Percentiles rank a stretch among this genome's conserved stretches.
Evolutionary conservation across 2,329 filamentous ascomycete genomes (phyloP).

Genomic region (Ceratocystis smalleyi): DNA sequence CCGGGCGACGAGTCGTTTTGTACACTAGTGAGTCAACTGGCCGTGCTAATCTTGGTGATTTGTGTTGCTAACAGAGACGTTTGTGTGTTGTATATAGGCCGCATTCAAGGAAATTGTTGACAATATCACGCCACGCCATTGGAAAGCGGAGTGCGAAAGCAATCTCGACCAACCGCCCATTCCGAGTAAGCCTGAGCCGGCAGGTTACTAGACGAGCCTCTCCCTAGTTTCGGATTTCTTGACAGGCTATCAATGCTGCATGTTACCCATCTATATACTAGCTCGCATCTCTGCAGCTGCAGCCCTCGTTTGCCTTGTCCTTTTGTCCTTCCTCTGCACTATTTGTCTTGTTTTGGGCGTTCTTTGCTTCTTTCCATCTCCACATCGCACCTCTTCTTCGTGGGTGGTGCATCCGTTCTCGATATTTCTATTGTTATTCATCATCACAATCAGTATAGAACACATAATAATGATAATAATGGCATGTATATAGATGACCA

Average conservation of each 20-base stretch:
- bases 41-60: neutral
- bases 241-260: neutral
- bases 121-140: constrained; percentile 70
- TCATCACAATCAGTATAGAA: neutral
- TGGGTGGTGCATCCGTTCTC: neutral
- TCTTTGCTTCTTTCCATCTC: neutral
- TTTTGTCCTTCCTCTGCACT: neutral
- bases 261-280: too few relatives aligned
- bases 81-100: constrained; percentile 31
- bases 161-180: constrained; percentile 31
- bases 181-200: constrained; percentile 35
- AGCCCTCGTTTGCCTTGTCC: neutral
- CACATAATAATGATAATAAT: neutral
- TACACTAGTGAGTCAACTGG: constrained; percentile 48
- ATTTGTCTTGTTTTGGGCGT: neutral
- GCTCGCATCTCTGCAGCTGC: neutral
- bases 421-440: neutral
- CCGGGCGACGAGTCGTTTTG: constrained; percentile 80
- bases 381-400: neutral
- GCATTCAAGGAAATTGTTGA: constrained; percentile 90
- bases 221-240: neutral
- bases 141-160: constrained; percentile 43
- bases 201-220: constrained; percentile 30
- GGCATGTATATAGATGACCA: neutral
- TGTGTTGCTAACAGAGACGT: neutral